Conservation (phyloP, 1,139 yeast species). For the Kodamaea ohmeri region DNA sequence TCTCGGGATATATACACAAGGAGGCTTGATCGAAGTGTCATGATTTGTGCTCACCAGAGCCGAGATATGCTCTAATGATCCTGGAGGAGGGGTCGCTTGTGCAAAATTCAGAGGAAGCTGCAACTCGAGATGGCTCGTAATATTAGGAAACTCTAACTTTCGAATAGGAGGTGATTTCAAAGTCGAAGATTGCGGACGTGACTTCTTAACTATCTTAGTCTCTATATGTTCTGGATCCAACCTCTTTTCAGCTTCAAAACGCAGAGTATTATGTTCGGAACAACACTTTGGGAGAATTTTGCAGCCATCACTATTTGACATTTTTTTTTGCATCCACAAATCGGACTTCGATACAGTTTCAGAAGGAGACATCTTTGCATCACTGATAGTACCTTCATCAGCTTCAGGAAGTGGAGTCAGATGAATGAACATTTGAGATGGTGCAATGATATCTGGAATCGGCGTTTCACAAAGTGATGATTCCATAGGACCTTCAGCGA, state of each 20-base stretch:
- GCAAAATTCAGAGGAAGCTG: constrained; percentile 9
- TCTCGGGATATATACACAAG: constrained; percentile 11
- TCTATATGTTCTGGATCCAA: background rate
- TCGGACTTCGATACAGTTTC: too few species aligned
- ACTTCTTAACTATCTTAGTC: constrained; percentile 1
- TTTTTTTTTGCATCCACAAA: constrained; percentile 1
- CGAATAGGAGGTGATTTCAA: constrained; percentile 9
- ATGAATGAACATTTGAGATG: too few species aligned
- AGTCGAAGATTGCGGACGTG: constrained; percentile 4
- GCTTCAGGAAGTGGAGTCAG: too few species aligned
- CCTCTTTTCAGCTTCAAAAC: constrained; percentile 1
- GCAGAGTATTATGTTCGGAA: background rate
- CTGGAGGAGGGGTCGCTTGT: constrained; percentile 1
- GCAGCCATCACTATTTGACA: background rate
- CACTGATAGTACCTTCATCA: too few species aligned
- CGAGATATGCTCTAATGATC: constrained; percentile 2
- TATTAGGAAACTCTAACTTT: constrained; percentile 11
- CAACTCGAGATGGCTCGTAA: background rate
- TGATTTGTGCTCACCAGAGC: constrained; percentile 4
- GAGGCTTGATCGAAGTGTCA: constrained; percentile 4
- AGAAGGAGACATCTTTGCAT: too few species aligned
- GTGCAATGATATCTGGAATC: too few species aligned
- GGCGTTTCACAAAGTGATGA: too few species aligned
- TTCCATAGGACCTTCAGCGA: too few species aligned
- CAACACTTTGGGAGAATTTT: background rate